Evolutionary conservation across 768 basidiomycete species (phyloP), one percentile per base, ranked within the genome.

Genomic region (Candolleomyces efflorescens): DNA sequence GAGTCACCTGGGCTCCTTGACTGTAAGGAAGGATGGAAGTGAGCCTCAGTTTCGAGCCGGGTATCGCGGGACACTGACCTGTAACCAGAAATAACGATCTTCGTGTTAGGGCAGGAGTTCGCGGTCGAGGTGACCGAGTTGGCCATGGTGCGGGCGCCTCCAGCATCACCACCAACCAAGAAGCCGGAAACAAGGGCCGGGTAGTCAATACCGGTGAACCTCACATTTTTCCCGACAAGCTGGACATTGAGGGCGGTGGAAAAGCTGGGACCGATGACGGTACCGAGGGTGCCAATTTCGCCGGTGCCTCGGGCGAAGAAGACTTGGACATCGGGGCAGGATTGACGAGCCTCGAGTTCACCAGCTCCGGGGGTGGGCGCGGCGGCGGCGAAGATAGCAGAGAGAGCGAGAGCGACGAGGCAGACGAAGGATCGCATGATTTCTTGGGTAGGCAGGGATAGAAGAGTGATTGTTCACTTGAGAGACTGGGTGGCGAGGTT

Each of bases 1-100:
- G 76, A 3, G 72, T 71, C 0, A 78, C 68, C 56, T 76, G 75
- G 7, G 68, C 70, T 38, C 72, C 70, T 64, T 73, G 72, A 50
- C 69, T 72, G 37, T 43, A 37, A 26, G 20, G 9, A 13, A 37
- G 15, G 26, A 5, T 52, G 17, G 38, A n/a, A 5, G 32, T 15
- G 17, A n/a, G 22, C 18, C 12, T 7, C 36, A 48, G 43, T 36
- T 23, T 9, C 15, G 9, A 9, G 2, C 12, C 17, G 15, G 38
- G 10, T 55, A 15, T 15, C 48, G 27, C 18, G 13, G 32, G 36
- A 13, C 11, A 58, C 56, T 36, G 27, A 58, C 45, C 45, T 58
- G 27, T 69, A 70, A 15, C 69, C 69, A 38, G 64, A 61, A 10
- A 66, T 53, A n/a, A 70, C 63, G 27, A 68, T 59, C n/a, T 54